A percentile compares a stretch with the other conserved stretches of the same genome.
Evolutionary conservation across 345 rosid species (phyloP).

Genomic region (Linum usitatissimum): DNA sequence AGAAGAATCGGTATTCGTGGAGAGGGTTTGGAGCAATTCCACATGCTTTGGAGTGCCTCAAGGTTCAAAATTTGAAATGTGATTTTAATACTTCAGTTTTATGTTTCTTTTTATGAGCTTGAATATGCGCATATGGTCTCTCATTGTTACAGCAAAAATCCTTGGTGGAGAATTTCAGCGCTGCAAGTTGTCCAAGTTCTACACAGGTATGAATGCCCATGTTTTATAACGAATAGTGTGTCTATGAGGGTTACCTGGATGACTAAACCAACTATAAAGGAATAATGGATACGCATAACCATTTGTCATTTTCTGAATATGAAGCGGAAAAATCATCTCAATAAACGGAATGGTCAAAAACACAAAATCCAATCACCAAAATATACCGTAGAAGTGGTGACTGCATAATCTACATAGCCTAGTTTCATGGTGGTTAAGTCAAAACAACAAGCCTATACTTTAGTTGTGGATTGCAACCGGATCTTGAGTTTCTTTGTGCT

Average conservation of each 20-base stretch:
- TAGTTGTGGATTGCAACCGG: background rate
- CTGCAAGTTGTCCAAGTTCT: constrained; percentile 24
- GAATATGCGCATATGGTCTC: background rate
- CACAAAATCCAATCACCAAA: background rate
- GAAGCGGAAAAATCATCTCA: background rate
- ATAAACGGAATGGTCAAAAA: too few relatives aligned
- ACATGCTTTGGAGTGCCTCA: constrained; percentile 38
- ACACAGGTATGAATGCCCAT: constrained; percentile 27
- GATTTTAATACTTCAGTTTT: background rate
- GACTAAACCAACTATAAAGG: background rate
- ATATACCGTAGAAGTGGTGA: background rate
- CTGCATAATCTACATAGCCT: background rate
- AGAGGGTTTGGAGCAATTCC: constrained; percentile 67
- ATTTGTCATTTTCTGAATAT: too few relatives aligned
- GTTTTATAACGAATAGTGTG: background rate
- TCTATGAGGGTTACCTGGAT: background rate
- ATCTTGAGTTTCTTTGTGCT: background rate
- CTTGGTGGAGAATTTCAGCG: constrained; percentile 36
- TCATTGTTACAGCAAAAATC: constrained; percentile 43
- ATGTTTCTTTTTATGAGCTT: background rate
- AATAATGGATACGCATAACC: background rate
- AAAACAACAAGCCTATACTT: background rate
- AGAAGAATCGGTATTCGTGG: constrained; percentile 71
- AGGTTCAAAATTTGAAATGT: constrained; percentile 16
- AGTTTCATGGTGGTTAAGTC: background rate